phyloP scores from a whole-genome alignment of 1,139 yeast genomes.

The Pichia sp. region DNA sequence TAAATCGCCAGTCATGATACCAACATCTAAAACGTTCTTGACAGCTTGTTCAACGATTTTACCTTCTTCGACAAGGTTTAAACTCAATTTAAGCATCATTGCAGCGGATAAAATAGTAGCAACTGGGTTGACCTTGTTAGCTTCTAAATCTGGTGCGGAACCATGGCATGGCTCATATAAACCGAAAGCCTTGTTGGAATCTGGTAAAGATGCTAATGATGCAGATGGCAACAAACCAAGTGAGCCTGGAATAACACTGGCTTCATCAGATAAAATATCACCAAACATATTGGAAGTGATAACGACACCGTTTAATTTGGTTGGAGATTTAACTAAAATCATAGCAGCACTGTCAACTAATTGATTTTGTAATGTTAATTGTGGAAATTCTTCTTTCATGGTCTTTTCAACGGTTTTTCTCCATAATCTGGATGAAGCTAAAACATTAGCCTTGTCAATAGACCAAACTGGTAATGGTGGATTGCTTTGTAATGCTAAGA shows the following conservation, averaged over 20 bases:
- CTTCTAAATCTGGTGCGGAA: constrained; percentile 89
- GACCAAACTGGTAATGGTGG: constrained; percentile 97
- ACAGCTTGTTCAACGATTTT: constrained; percentile 88
- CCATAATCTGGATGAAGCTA: constrained; percentile 96
- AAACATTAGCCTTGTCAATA: constrained; percentile 92
- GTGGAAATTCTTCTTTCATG: constrained; percentile 82
- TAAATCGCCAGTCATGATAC: constrained; percentile 85
- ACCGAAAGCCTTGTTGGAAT: constrained; percentile 88
- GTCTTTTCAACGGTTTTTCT: constrained; percentile 85
- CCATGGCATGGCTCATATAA: constrained; percentile 98
- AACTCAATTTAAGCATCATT: constrained; percentile 90
- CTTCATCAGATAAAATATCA: constrained; percentile 95
- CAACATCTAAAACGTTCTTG: constrained; percentile 67
- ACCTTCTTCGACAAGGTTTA: constrained; percentile 77
- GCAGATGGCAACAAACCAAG: constrained; percentile 94
- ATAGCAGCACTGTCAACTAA: constrained; percentile 97
- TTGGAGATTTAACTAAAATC: constrained; percentile 89
- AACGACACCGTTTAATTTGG: constrained; percentile 81
- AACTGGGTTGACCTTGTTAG: constrained; percentile 85
- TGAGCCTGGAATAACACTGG: constrained; percentile 96
- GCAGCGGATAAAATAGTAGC: constrained; percentile 95
- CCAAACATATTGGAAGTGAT: constrained; percentile 97
- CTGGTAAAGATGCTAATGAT: constrained; percentile 91
- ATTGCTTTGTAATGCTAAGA: constrained; percentile 82
- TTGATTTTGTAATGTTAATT: constrained; percentile 78